Evolutionary conservation across 257 asterid genomes (phyloP).

Genomic region (Phtheirospermum japonicum): DNA sequence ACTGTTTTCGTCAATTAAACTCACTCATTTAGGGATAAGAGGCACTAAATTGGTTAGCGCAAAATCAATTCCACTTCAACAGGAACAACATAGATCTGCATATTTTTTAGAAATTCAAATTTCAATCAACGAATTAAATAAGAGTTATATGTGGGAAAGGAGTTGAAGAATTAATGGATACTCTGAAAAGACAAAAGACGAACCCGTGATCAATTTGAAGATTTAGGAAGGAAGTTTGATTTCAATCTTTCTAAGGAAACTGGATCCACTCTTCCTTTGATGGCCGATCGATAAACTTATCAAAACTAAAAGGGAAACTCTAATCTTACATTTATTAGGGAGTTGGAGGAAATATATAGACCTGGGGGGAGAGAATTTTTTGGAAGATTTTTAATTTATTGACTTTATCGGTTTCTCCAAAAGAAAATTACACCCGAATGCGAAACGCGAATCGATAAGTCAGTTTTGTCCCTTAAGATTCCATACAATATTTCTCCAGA

Average conservation of each 20-base stretch:
- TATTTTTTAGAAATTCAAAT: no score
- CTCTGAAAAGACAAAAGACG: not conserved
- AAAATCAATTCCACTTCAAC: no score
- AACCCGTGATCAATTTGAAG: not conserved
- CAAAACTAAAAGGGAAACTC: slow-evolving; percentile 12
- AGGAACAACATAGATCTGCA: not conserved
- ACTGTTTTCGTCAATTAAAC: slow-evolving; percentile 20
- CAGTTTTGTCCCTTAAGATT: not conserved
- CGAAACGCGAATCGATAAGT: not conserved
- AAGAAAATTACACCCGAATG: not conserved
- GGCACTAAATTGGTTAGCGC: no score
- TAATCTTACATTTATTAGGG: not conserved
- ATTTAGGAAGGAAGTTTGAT: not conserved
- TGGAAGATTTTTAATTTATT: not conserved
- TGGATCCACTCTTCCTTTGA: no score
- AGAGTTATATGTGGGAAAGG: no score
- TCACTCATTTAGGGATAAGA: slow-evolving; percentile 1
- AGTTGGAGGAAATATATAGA: no score
- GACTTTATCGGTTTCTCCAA: not conserved
- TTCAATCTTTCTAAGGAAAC: not conserved
- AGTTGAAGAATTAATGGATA: not conserved
- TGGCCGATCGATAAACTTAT: no score
- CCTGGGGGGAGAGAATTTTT: not conserved
- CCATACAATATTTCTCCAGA: not conserved
- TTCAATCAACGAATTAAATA: not conserved